These are phyloP conservation scores for Crithidia sp. DNA, from an alignment of 208 protist genomes.

Conservation along the genomic window DNA sequence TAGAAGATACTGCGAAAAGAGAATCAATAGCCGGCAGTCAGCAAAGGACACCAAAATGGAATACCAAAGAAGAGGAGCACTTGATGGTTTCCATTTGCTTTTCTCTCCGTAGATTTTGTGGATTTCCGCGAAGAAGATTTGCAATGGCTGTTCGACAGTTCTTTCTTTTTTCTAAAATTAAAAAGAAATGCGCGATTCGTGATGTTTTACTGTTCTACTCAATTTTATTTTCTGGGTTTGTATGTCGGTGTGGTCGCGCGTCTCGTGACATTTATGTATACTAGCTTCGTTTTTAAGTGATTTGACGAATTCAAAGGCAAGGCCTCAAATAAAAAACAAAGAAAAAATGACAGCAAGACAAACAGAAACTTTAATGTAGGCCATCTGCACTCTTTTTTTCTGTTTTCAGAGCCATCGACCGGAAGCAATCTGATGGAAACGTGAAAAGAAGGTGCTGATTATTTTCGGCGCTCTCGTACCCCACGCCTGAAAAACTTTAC, in stretches of 20 bases:
- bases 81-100: neutral
- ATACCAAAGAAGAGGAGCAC: neutral
- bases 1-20: constrained; percentile 21
- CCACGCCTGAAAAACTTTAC: too few relatives aligned
- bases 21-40: neutral
- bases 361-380: too few relatives aligned
- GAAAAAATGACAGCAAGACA: neutral
- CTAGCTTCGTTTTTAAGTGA: constrained; percentile 27
- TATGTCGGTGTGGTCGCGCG: neutral
- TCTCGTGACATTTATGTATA: constrained; percentile 6
- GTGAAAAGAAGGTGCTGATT: too few relatives aligned
- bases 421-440: too few relatives aligned
- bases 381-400: neutral
- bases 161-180: too few relatives aligned
- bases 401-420: neutral
- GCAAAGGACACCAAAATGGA: too few relatives aligned
- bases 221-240: too few relatives aligned
- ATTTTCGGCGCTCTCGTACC: too few relatives aligned
- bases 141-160: too few relatives aligned
- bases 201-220: too few relatives aligned
- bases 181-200: too few relatives aligned
- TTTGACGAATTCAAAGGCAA: neutral
- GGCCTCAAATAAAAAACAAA: neutral
- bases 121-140: neutral
- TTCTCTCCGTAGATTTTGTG: constrained; percentile 9